Percentiles rank a stretch among this genome's conserved stretches.
phyloP scores from a whole-genome alignment of 768 basidiomycete species.

The Paxillus involutus region DNA sequence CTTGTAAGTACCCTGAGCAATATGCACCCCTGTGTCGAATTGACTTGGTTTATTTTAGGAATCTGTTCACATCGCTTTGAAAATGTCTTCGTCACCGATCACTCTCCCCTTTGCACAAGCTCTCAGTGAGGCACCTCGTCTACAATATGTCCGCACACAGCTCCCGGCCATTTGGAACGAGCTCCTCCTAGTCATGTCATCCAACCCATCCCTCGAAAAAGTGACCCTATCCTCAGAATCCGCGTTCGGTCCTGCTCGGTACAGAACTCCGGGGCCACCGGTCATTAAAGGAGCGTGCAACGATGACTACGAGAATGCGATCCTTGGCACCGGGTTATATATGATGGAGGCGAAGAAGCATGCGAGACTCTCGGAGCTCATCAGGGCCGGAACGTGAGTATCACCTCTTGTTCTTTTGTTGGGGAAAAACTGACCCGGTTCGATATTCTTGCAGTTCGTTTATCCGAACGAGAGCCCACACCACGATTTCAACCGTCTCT shows the following conservation, averaged over 20 bases:
- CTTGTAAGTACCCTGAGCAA: slow-evolving; percentile 42
- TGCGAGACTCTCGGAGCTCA: slow-evolving; percentile 49
- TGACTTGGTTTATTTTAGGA: slow-evolving; percentile 38
- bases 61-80: slow-evolving; percentile 53
- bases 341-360: slow-evolving; percentile 57
- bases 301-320: slow-evolving; percentile 29
- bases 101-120: slow-evolving; percentile 34
- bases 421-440: background rate
- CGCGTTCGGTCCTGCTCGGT: slow-evolving; percentile 9
- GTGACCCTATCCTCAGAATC: slow-evolving; percentile 38
- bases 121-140: slow-evolving; percentile 38
- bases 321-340: slow-evolving; percentile 53
- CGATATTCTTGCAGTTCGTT: slow-evolving; percentile 24
- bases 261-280: slow-evolving; percentile 5
- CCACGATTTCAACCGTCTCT: slow-evolving; percentile 24
- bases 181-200: slow-evolving; percentile 46
- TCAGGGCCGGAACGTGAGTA: slow-evolving; percentile 52
- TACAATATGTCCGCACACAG: slow-evolving; percentile 52
- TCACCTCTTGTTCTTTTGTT: slow-evolving; percentile 8
- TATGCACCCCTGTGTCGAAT: background rate
- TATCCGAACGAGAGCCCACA: slow-evolving; percentile 37
- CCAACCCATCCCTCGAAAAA: slow-evolving; percentile 48
- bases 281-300: slow-evolving; percentile 10
- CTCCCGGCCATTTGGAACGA: slow-evolving; percentile 62
- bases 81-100: slow-evolving; percentile 43